phyloP scores from a whole-genome alignment of 495 filamentous ascomycete species.

The Penicilliopsis zonata region DNA sequence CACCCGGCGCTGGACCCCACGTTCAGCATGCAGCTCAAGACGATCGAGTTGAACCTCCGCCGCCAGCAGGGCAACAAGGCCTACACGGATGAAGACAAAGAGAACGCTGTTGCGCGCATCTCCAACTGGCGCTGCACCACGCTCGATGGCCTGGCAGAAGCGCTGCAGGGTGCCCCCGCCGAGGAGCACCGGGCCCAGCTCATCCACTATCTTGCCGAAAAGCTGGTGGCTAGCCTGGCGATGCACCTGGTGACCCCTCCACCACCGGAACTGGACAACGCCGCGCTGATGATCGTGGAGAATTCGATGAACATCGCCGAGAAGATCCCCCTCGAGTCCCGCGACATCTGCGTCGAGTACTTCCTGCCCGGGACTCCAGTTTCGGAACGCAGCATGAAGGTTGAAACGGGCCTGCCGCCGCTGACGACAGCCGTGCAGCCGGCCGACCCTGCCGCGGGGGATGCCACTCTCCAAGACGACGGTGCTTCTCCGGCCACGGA shows the following conservation, averaged over 20 bases:
- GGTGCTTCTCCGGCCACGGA: conserved; percentile 28
- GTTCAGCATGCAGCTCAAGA: conserved; percentile 69
- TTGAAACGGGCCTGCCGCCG: conserved; percentile 65
- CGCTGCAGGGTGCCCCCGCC: conserved; percentile 52
- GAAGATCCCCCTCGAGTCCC: conserved; percentile 81
- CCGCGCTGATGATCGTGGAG: conserved; percentile 85
- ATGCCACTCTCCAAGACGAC: conserved; percentile 17
- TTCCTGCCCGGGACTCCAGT: conserved; percentile 60
- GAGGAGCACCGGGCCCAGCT: conserved; percentile 51
- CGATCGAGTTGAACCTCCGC: conserved; percentile 83
- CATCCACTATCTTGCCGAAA: conserved; percentile 53
- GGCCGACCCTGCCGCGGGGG: conserved; percentile 32
- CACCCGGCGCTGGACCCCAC: conserved; percentile 71
- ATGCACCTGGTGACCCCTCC: conserved; percentile 64
- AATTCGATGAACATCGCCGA: conserved; percentile 74
- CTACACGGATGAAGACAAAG: conserved; percentile 72
- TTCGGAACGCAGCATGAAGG: conserved; percentile 64
- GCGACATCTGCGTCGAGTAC: conserved; percentile 82
- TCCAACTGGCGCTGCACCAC: conserved; percentile 91
- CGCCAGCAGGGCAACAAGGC: conserved; percentile 53
- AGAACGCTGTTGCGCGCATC: conserved; percentile 75
- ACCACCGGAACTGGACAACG: conserved; percentile 64
- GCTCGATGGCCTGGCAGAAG: conserved; percentile 73
- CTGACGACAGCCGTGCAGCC: conserved; percentile 32
- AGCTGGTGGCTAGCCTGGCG: conserved; percentile 56